phyloP scores from a whole-genome alignment of 306 rosid species.

The Notholithocarpus densiflorus region DNA sequence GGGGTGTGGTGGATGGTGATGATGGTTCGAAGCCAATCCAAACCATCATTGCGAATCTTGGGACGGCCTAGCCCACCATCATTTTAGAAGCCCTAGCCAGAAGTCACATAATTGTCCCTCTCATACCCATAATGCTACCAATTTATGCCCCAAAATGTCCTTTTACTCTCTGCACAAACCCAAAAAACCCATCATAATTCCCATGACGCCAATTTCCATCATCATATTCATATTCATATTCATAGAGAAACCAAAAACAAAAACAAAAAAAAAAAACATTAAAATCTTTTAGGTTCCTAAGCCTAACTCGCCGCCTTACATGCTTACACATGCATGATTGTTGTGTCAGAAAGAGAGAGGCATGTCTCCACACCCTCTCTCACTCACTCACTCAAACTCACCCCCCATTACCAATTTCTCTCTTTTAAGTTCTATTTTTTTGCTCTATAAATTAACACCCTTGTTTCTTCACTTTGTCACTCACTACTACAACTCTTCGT shows the following conservation, averaged over 20 bases:
- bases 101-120: slow-evolving; percentile 71
- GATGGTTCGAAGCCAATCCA: slow-evolving; percentile 91
- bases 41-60: slow-evolving; percentile 99
- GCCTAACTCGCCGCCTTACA: slow-evolving; percentile 99
- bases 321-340: slow-evolving; percentile 99
- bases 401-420: slow-evolving; percentile 1
- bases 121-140: slow-evolving; percentile 32
- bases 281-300: slow-evolving; percentile 60
- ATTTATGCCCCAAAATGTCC: slow-evolving; percentile 41
- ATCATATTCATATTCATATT: slow-evolving; percentile 27
- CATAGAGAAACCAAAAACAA: too few relatives aligned
- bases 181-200: slow-evolving; percentile 44
- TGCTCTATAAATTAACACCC: slow-evolving; percentile 74
- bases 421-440: slow-evolving; percentile 16
- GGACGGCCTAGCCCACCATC: slow-evolving; percentile 99
- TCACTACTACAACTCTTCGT: neutral
- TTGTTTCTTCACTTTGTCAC: slow-evolving; percentile 47
- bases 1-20: slow-evolving; percentile 35
- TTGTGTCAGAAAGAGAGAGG: slow-evolving; percentile 76
- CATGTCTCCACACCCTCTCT: slow-evolving; percentile 47
- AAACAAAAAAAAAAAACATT: slow-evolving; percentile 19
- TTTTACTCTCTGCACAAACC: neutral
- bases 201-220: slow-evolving; percentile 73
- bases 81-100: slow-evolving; percentile 75
- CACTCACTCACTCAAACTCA: neutral